Evolutionary conservation across 306 rosid genomes (phyloP), one percentile per base, ranked within the genome.

Genomic region (Lotus japonicus): DNA sequence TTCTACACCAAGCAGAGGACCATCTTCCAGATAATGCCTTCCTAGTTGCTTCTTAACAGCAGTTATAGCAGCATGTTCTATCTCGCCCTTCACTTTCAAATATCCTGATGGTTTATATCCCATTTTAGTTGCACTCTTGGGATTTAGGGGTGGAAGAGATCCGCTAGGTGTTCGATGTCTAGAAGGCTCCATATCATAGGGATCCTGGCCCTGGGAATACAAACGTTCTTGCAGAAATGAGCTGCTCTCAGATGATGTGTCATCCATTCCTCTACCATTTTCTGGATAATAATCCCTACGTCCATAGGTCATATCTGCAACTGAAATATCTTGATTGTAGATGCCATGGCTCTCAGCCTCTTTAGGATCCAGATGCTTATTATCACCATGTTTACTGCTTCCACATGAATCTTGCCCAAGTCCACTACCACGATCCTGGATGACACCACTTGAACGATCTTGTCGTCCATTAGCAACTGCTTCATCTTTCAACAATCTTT

Each of bases 401-500:
- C 99, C 99, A 62, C 99, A 94, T 5, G 99, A 94, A 81, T 94
- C 99, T 72, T 90, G 97, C 77, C 96, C 94, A 28, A 88, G 88
- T 64, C 97, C 98, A 86, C 97, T 92, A 41, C 92, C 97, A 62
- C 73, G 90, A 69, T 94, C 97, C 80, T 86, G 99, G 74, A 90
- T 81, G 53, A 90, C 92, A 21, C 87, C 92, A 10, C 97, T 90
- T 41, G 96, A 87, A 75, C 88, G 97, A 83, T 94, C 99, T 74
- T 85, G 99, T 16, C 99, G 89, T 51, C 87, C 94, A 75, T 81
- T 94, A 44, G 82, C 80, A 72, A 26, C 60, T 4, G 86, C 75
- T 70, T 90, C 99, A 51, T 83, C 91, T 69, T 75, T 81, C 61
- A 58, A 69, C 82, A 83, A 64, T 79, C 86, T 81, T 83, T 90